A percentile compares a stretch with the other conserved stretches of the same genome.
Conservation (phyloP, 1,284 basidiomycete species). For the Cutaneotrichosporon spelunceum region DNA sequence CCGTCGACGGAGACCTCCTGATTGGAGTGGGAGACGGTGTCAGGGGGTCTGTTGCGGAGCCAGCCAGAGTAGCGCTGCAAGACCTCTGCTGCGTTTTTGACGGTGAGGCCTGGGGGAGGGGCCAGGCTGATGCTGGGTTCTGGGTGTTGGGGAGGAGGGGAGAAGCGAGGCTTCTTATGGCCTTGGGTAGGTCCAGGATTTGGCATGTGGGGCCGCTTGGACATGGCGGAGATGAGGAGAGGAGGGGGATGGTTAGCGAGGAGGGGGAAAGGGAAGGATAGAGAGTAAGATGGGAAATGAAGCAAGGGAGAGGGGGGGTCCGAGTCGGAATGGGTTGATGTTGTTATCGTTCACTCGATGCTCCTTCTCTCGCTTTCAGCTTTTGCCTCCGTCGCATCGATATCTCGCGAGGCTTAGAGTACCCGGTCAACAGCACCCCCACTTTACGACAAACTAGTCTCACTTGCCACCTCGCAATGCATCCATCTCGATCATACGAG, state of each 20-base stretch:
- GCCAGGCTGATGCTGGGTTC: neutral
- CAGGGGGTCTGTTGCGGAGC: slow-evolving; percentile 18
- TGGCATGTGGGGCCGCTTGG: neutral
- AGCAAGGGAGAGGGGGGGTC: too few relatives aligned
- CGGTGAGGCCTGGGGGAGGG: neutral
- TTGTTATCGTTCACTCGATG: neutral
- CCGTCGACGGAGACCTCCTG: neutral
- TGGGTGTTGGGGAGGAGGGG: neutral
- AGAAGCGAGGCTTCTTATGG: neutral
- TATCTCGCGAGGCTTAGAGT: too few relatives aligned
- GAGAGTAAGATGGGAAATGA: too few relatives aligned
- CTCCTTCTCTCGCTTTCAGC: too few relatives aligned
- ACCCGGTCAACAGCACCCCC: too few relatives aligned
- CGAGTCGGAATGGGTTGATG: neutral
- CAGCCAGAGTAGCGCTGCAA: slow-evolving; percentile 18
- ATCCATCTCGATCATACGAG: too few relatives aligned
- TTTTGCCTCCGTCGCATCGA: too few relatives aligned
- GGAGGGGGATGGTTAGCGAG: neutral
- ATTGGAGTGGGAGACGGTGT: slow-evolving; percentile 5
- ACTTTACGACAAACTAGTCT: too few relatives aligned
- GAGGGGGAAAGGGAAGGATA: neutral
- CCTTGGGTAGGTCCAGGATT: neutral
- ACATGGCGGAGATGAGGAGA: neutral
- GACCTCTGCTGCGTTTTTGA: slow-evolving; percentile 9
- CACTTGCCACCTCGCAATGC: too few relatives aligned